Percentiles rank a stretch among this genome's conserved stretches.
Evolutionary conservation across 139 green algal species (phyloP).

Genomic region (Chlorella sp.): DNA sequence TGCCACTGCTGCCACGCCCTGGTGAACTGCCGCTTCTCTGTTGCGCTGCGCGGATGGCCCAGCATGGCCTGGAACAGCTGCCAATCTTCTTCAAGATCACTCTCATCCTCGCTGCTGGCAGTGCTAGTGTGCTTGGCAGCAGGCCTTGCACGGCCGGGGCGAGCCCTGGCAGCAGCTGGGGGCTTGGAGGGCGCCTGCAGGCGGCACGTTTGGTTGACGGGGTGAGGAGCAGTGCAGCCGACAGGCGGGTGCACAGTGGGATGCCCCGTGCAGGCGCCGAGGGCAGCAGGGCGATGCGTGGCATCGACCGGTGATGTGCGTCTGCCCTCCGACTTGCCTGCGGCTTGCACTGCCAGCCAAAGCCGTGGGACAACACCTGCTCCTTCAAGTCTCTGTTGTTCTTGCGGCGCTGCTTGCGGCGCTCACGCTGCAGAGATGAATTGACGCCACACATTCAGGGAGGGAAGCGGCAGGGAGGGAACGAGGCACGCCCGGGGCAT

Average conservation of each 20-base stretch:
- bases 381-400: slow-evolving; percentile 9
- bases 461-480: background rate
- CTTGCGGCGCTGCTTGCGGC: background rate
- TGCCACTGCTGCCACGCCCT: slow-evolving; percentile 17
- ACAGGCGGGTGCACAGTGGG: background rate
- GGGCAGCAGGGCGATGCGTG: too few relatives aligned
- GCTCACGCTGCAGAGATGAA: slow-evolving; percentile 5
- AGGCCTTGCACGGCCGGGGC: background rate
- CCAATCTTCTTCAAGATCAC: background rate
- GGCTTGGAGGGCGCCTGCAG: background rate
- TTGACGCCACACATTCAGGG: background rate
- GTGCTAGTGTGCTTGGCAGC: background rate
- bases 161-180: background rate
- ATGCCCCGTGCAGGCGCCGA: too few relatives aligned
- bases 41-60: background rate
- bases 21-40: background rate
- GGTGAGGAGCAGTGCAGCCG: background rate
- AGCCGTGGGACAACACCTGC: background rate
- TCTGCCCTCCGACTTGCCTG: background rate
- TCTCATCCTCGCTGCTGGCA: background rate
- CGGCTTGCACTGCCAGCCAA: background rate
- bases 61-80: slow-evolving; percentile 4
- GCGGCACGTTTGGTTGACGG: too few relatives aligned
- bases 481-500: background rate
- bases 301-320: too few relatives aligned